Conservation (phyloP, 2,329 filamentous ascomycete species). For the Nigrograna mackinnonii region DNA sequence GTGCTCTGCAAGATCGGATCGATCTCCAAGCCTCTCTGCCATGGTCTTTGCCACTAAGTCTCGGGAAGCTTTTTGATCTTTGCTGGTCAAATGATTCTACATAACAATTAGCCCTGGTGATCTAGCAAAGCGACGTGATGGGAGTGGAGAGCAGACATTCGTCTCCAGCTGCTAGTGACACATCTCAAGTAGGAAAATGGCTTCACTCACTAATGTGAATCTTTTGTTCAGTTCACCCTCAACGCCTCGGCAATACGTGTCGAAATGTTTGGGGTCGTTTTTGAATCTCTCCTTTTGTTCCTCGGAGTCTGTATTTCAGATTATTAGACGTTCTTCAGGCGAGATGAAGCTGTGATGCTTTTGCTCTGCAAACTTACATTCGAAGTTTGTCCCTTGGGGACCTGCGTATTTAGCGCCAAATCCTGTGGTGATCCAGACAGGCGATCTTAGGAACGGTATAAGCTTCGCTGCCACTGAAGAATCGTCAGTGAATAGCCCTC, state of each 20-base stretch:
- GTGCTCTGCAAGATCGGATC: slow-evolving; percentile 1
- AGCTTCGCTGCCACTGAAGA: slow-evolving; percentile 5
- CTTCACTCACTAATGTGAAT: slow-evolving; percentile 3
- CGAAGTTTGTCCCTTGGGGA: slow-evolving; percentile 1
- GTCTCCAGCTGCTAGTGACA: too few relatives aligned
- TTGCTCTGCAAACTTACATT: too few relatives aligned
- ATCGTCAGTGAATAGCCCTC: too few relatives aligned
- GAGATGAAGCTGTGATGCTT: too few relatives aligned
- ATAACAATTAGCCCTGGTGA: too few relatives aligned
- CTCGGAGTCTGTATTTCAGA: too few relatives aligned
- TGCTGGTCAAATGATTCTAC: slow-evolving; percentile 2
- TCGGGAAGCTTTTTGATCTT: slow-evolving; percentile 2
- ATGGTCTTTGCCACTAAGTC: background rate
- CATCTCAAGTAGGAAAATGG: too few relatives aligned
- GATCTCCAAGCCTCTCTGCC: background rate
- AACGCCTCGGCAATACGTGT: background rate
- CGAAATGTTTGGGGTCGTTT: slow-evolving; percentile 1
- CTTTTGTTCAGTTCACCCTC: slow-evolving; percentile 3
- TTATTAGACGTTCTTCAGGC: too few relatives aligned
- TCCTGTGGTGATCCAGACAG: slow-evolving; percentile 4
- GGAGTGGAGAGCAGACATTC: too few relatives aligned
- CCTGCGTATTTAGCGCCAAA: slow-evolving; percentile 4
- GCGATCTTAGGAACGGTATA: slow-evolving; percentile 3
- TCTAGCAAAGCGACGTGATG: too few relatives aligned
- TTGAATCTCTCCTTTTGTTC: slow-evolving; percentile 1